Evolutionary conservation across 345 rosid genomes (phyloP), one percentile per base, ranked within the genome.

Genomic region (Iberis pinnata): DNA sequence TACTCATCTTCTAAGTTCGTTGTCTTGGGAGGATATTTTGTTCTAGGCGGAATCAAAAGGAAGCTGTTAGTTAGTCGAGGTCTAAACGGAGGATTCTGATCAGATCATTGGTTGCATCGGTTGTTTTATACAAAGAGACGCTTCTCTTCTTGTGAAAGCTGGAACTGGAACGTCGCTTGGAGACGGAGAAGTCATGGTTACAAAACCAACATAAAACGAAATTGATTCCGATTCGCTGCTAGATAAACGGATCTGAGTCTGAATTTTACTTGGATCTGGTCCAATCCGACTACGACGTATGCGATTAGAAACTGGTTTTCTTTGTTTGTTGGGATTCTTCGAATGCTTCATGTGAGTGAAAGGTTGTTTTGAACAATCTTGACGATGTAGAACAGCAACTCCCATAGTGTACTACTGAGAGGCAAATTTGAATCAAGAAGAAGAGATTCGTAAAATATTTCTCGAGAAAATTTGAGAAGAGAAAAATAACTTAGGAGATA

Each of bases 141-240:
- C 29, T 33, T 42, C 68, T 82, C 68, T 76, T 89, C 14, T 16
- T 47, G 60, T 78, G 9, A 87, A 87, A 0, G 73, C 86, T 5
- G 96, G 98, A 10, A 90, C 46, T 25, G 96, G 98, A 2, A 90
- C 81, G 16, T 89, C 89, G 58, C 95, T 82, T 1, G 98, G 98
- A 2, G 95, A 84, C n/a, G 98, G 96, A 5, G 96, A 90, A 0
- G 83, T 60, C 42, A 81, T 16, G 38, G 81, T 84, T 4, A 79
- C 92, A 4, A 82, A 70, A 4, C 98, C 98, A 0, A 92, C 98
- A 26, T 84, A 90, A 65, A 82, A 80, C 6, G 75, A 61, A 6
- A 15, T 38, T 7, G 43, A n/a, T 4, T 39, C 42, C n/a, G 47
- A 50, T 26, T 37, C 58, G 0, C 80, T 22, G 31, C 47, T 72